phyloP scores from a whole-genome alignment of 805 yeast genomes.

The Yarrowia osloensis region DNA sequence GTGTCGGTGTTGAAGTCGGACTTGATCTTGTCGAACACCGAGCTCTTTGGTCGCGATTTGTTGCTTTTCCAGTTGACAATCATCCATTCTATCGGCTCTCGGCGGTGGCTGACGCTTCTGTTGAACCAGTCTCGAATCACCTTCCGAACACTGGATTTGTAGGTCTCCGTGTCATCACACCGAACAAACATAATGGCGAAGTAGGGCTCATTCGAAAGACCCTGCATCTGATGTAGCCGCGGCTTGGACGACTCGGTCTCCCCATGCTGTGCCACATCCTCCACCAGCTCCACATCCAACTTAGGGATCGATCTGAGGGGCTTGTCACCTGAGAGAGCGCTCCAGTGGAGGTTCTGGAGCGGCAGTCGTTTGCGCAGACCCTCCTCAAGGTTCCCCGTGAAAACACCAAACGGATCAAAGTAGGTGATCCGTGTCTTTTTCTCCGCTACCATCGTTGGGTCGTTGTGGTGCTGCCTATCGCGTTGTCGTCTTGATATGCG shows the following conservation, averaged over 20 bases:
- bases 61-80: slow-evolving; percentile 52
- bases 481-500: slow-evolving; percentile 14
- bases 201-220: slow-evolving; percentile 52
- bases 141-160: slow-evolving; percentile 78
- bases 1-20: slow-evolving; percentile 51
- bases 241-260: slow-evolving; percentile 34
- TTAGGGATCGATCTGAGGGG: slow-evolving; percentile 65
- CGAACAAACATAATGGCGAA: slow-evolving; percentile 69
- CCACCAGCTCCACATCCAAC: slow-evolving; percentile 55
- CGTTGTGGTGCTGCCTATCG: background rate
- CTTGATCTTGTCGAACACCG: slow-evolving; percentile 56
- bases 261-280: slow-evolving; percentile 53
- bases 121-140: slow-evolving; percentile 78
- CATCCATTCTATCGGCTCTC: slow-evolving; percentile 60
- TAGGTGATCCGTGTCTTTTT: slow-evolving; percentile 51
- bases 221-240: slow-evolving; percentile 45
- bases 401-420: slow-evolving; percentile 73
- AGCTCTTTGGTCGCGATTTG: slow-evolving; percentile 48
- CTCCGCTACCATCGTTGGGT: slow-evolving; percentile 31
- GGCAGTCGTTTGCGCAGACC: slow-evolving; percentile 54
- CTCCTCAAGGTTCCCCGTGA: slow-evolving; percentile 40
- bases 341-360: slow-evolving; percentile 73
- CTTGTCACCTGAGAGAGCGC: slow-evolving; percentile 46
- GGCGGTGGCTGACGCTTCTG: slow-evolving; percentile 44
- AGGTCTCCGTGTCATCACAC: slow-evolving; percentile 68